Conservation (phyloP, 352 stramenopile genomes). For the Aphanomyces stellatus region DNA sequence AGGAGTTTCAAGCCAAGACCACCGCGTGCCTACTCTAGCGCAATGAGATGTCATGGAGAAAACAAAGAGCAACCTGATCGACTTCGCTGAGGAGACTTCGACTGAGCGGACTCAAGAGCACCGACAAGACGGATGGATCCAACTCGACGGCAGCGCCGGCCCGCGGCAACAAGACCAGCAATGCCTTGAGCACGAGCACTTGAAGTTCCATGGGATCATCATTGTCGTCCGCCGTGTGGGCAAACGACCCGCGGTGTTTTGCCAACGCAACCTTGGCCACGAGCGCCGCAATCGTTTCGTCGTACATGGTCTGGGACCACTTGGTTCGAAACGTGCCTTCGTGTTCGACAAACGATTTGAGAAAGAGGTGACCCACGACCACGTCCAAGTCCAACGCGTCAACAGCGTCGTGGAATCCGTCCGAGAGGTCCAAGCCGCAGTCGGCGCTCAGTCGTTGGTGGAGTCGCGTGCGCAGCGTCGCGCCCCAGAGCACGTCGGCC, state of each 20-base stretch:
- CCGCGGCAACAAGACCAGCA: constrained; percentile 48
- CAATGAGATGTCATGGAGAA: not conserved
- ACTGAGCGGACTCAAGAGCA: constrained; percentile 47
- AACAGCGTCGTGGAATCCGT: not conserved
- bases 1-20: constrained; percentile 14
- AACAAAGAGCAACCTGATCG: constrained; percentile 44
- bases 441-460: constrained; percentile 61
- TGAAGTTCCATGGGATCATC: constrained; percentile 68
- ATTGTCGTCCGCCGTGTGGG: constrained; percentile 13
- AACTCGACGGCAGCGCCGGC: constrained; percentile 49
- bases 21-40: not conserved
- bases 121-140: constrained; percentile 45
- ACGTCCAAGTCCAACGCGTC: constrained; percentile 27
- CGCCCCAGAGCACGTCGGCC: constrained; percentile 69
- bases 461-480: constrained; percentile 40
- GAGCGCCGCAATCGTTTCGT: constrained; percentile 49
- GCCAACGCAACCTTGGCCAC: constrained; percentile 37
- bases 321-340: constrained; percentile 67
- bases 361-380: constrained; percentile 73
- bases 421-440: constrained; percentile 30
- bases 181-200: constrained; percentile 66
- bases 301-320: constrained; percentile 68
- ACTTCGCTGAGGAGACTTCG: constrained; percentile 56
- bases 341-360: constrained; percentile 71
- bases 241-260: constrained; percentile 30